These are phyloP conservation scores for Bjerkandera adusta DNA, from an alignment of 1,284 basidiomycete species.

Conservation along the genomic window DNA sequence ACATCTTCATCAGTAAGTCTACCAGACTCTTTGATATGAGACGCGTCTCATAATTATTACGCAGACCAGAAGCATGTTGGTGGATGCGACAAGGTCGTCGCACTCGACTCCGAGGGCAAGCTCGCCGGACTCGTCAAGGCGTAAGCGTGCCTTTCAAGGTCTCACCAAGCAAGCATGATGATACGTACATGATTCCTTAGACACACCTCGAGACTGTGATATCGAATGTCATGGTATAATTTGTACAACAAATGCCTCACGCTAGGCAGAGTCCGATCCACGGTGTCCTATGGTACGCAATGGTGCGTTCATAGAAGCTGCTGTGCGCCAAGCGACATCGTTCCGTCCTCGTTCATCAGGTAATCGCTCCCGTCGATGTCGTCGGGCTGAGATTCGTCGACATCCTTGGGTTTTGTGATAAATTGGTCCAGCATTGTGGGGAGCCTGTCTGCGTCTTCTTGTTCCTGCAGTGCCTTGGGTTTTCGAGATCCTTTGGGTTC, in stretches of 20 bases:
- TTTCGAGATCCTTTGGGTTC: conserved; percentile 43
- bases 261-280: background rate
- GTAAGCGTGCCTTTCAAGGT: conserved; percentile 16
- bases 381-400: background rate
- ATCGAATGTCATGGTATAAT: background rate
- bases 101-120: conserved; percentile 28
- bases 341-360: conserved; percentile 30
- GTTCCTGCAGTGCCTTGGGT: conserved; percentile 30
- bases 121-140: conserved; percentile 27
- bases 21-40: background rate
- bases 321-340: conserved; percentile 22
- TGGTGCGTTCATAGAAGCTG: background rate
- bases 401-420: conserved; percentile 12
- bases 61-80: conserved; percentile 58
- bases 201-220: conserved; percentile 4
- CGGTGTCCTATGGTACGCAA: too few species aligned
- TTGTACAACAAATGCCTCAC: background rate
- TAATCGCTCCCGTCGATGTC: conserved; percentile 11
- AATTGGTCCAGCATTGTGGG: conserved; percentile 42
- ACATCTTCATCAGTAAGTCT: conserved; percentile 62
- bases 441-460: conserved; percentile 18
- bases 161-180: background rate
- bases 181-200: conserved; percentile 4
- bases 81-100: conserved; percentile 28
- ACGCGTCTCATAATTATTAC: background rate